Base-by-base conservation (phyloP, 495 filamentous ascomycete genomes). In the Copromyces sp. region DNA sequence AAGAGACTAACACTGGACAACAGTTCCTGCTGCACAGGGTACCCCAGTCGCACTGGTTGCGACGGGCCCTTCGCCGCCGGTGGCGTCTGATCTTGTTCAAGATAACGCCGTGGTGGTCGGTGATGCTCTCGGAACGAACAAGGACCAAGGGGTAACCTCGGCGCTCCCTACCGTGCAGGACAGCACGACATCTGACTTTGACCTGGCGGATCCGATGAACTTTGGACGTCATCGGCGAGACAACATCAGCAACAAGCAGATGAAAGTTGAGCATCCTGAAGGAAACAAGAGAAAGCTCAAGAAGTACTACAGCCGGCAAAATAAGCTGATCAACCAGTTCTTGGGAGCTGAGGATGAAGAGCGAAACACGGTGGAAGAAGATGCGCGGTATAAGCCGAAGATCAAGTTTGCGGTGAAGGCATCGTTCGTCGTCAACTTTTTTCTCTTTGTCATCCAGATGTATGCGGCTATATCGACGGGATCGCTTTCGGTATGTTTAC, bases 391-490 rank as follows among this genome's bases (percentile, higher is more conserved):
- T 74, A 82, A 81, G 16, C 84, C 85, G 7, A 87, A 84, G 77
- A 87, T 89, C 73, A 87, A 85, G 75, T 84, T 89, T 69, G 87
- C 87, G 42, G 83, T 88, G 73, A 84, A 84, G 68, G 86, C 82
- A 47, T 87, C 85, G 71, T 88, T 88, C 70, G 68, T 73, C 17
- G 84, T 86, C 70, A 87, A 89, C 80, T 83, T 85, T 70, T 86
- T 77, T 68, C 80, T 88, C 32, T 88, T 88, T 77, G 76, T 87
- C 75, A 89, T 89, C 47, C 86, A 88, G 78, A 78, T 88, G 61
- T 89, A 88, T 77, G 87, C 87, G 45, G 86, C 87, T 47, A 79
- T 87, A 68, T 83, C 85, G 40, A 89, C 87, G 16, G 86, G 87
- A 37, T 87, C 87, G 12, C 81, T 87, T 32, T 82, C 82, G 76